phyloP scores from a whole-genome alignment of 176 grass and related monocot species.

The Raddia guianensis region DNA sequence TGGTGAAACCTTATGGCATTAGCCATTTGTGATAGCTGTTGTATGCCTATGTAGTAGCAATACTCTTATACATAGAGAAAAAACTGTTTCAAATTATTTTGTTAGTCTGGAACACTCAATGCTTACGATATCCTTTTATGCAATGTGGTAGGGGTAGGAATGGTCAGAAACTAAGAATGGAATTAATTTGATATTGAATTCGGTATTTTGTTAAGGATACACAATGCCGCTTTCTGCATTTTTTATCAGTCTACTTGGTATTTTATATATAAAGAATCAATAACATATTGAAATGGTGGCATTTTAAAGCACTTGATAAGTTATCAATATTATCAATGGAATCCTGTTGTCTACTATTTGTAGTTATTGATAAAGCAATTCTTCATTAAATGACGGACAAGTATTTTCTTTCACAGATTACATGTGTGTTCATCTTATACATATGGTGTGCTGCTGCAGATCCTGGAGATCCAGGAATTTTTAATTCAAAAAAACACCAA shows the following conservation, averaged over 20 bases:
- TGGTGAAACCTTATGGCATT: slow-evolving; percentile 5
- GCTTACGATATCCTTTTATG: not conserved
- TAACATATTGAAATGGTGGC: not conserved
- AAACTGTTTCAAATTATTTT: not conserved
- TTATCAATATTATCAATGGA: not conserved
- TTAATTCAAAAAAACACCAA: slow-evolving; percentile 59
- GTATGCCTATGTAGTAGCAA: not conserved
- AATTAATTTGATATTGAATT: not conserved
- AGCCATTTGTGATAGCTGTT: not conserved
- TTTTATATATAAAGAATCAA: not conserved
- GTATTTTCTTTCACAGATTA: slow-evolving; percentile 51
- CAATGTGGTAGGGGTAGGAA: not conserved
- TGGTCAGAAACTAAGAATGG: not conserved
- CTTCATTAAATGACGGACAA: not conserved
- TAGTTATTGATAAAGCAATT: not conserved
- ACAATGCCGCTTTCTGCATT: not conserved
- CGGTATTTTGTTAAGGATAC: not conserved
- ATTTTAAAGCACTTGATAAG: not conserved
- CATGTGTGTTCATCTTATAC: slow-evolving; percentile 65
- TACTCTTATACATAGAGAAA: not conserved
- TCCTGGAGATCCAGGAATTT: slow-evolving; percentile 78
- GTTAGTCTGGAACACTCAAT: not conserved
- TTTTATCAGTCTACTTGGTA: not conserved
- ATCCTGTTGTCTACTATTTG: not conserved
- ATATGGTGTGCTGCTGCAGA: slow-evolving; percentile 74